Evolutionary conservation across 306 rosid genomes (phyloP).

Genomic region (Castanea crenata): DNA sequence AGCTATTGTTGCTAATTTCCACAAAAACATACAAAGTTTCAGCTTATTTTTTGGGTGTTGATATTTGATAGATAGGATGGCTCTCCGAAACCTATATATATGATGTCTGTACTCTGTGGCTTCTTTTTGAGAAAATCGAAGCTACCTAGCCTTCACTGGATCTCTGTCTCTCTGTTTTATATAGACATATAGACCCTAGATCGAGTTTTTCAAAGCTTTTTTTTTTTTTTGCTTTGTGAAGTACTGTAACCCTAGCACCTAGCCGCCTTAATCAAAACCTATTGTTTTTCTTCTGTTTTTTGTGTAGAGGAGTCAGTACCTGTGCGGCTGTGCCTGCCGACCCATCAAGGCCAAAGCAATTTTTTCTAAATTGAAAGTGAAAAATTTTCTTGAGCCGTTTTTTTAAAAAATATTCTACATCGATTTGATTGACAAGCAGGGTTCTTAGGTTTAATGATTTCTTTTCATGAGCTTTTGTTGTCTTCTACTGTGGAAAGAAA

Average conservation of each 20-base stretch:
- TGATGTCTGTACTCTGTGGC: conserved; percentile 23
- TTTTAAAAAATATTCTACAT: neutral
- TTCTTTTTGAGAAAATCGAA: conserved; percentile 45
- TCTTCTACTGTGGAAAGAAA: conserved; percentile 35
- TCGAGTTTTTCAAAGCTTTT: conserved; percentile 34
- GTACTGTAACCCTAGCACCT: conserved; percentile 49
- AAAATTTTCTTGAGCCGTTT: conserved; percentile 1
- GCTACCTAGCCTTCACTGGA: conserved; percentile 11
- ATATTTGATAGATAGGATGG: neutral
- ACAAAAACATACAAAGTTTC: conserved; percentile 7
- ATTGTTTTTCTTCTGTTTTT: conserved; percentile 8
- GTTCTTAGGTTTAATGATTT: conserved; percentile 39
- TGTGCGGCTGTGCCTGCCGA: conserved; percentile 12
- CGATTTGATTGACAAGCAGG: conserved; percentile 42
- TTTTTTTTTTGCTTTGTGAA: conserved; percentile 10
- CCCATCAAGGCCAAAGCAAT: conserved; percentile 24
- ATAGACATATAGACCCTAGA: neutral
- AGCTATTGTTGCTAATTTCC: neutral
- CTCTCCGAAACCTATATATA: conserved; percentile 19
- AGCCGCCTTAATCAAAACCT: conserved; percentile 66
- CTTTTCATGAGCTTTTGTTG: conserved; percentile 36
- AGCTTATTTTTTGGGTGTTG: conserved; percentile 38
- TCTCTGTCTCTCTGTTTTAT: neutral
- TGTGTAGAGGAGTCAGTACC: conserved; percentile 24
- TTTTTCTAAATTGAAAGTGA: neutral